Conservation (phyloP, 192 early-diverging fungal genomes). For the Diversispora epigaea region DNA sequence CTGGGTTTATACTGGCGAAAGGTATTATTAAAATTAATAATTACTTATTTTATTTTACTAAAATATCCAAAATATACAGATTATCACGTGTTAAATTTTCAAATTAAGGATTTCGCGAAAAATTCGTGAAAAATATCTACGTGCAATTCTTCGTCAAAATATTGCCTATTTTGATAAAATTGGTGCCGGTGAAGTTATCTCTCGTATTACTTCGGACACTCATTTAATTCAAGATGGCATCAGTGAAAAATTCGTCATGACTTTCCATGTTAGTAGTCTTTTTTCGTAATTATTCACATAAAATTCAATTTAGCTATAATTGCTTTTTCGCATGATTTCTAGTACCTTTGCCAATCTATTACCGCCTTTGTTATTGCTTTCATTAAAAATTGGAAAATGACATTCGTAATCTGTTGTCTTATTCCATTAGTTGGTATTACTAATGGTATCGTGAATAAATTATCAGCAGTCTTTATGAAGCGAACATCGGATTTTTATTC, state of each 20-base stretch:
- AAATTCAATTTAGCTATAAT: neutral
- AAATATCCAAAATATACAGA: no score
- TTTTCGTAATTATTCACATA: neutral
- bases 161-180: constrained; percentile 86
- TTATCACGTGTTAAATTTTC: no score
- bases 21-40: constrained; percentile 37
- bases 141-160: constrained; percentile 80
- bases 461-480: constrained; percentile 43
- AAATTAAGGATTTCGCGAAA: constrained; percentile 45
- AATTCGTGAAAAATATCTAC: constrained; percentile 75
- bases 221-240: constrained; percentile 89
- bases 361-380: constrained; percentile 65
- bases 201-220: constrained; percentile 84
- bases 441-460: constrained; percentile 61
- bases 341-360: constrained; percentile 56
- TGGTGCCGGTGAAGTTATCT: constrained; percentile 75
- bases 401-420: constrained; percentile 62
- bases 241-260: constrained; percentile 76
- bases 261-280: constrained; percentile 37
- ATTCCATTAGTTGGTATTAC: constrained; percentile 70
- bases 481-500: constrained; percentile 67
- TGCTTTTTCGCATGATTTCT: neutral
- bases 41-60: no score
- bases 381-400: constrained; percentile 57
- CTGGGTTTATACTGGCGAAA: constrained; percentile 51